Base-by-base conservation (phyloP, 2,329 filamentous ascomycete genomes). In the Arthrobotrys megalospora region DNA sequence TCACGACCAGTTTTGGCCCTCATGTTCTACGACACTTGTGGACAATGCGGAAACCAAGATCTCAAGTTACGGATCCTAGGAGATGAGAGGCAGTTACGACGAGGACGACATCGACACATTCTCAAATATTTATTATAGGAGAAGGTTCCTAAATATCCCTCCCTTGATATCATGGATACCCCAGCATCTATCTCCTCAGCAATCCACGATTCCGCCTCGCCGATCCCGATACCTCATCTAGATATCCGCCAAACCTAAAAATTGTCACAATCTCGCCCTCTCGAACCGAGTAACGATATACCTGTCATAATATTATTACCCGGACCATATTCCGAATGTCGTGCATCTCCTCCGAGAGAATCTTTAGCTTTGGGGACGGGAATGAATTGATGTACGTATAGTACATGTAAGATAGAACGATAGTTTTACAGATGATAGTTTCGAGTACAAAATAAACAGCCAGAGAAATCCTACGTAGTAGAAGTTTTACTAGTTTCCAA, bases 51-150 rank as follows among this genome's bases (percentile, higher is more conserved):
- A 53, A 24, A 53, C 16, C 28, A 16, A 19, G 24, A 47, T 55
- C 62, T 41, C 21, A 78, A 67, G 24, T 32, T 78, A 52, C 60
- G 73, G 6, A 43, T 78, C 34, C 10, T 78, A 11, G 50, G 67
- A 24, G 60, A 67, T 45, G 43, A 21, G 7, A 66, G 65, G 24
- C 60, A 24, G 19, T 7, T 60, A 16, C 43, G 14, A 8, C 21
- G 14, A 16, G 43, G 19, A 38, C 19, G 36, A 34, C 32, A 65
- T 6, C 58, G 19, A 43, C 43, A 47, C 19, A 32, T 38, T 11
- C 1, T 11, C 16, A 38, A n/a, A 19, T 65, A 21, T 34, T 34
- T 28, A 38, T 11, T 10, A 24, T 32, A 36, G n/a, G 47, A 28
- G 24, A 28, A 28, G 24, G 5, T 2, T 5, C 21, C 19, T 14